Evolutionary conservation across 441 rosid species (phyloP).

Genomic region (Arabidopsis lyrata): DNA sequence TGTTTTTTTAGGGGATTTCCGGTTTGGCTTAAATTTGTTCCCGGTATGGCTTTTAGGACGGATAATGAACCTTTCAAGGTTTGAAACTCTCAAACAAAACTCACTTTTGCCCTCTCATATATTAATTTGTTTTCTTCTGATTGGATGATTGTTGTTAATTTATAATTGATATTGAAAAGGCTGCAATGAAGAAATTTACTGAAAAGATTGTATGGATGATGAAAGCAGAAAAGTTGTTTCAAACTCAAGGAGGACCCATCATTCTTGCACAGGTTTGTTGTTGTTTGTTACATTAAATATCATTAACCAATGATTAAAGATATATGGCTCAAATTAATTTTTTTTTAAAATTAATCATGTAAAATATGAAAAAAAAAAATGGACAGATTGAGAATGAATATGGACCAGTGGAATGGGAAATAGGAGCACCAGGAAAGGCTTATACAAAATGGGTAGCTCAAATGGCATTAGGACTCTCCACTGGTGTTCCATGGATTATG

Average conservation of each 20-base stretch:
- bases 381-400: slow-evolving; percentile 75
- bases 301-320: slow-evolving; percentile 28
- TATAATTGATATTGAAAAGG: slow-evolving; percentile 44
- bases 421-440: slow-evolving; percentile 66
- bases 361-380: not conserved
- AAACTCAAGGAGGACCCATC: slow-evolving; percentile 78
- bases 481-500: slow-evolving; percentile 86
- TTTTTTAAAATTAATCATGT: not conserved
- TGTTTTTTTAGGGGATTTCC: slow-evolving; percentile 65
- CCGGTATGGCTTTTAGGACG: slow-evolving; percentile 66
- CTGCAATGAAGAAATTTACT: slow-evolving; percentile 69
- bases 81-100: slow-evolving; percentile 13
- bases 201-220: slow-evolving; percentile 73
- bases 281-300: slow-evolving; percentile 24
- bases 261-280: slow-evolving; percentile 67
- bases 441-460: slow-evolving; percentile 68
- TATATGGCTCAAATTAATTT: not conserved
- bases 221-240: slow-evolving; percentile 68
- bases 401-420: slow-evolving; percentile 67
- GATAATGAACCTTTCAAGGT: slow-evolving; percentile 76
- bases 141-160: not conserved
- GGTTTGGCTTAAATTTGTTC: slow-evolving; percentile 71
- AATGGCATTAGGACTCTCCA: slow-evolving; percentile 73
- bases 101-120: not conserved
- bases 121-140: not conserved